Conservation (phyloP, 2,329 filamentous ascomycete species). For the Sphaerulina populicola region DNA sequence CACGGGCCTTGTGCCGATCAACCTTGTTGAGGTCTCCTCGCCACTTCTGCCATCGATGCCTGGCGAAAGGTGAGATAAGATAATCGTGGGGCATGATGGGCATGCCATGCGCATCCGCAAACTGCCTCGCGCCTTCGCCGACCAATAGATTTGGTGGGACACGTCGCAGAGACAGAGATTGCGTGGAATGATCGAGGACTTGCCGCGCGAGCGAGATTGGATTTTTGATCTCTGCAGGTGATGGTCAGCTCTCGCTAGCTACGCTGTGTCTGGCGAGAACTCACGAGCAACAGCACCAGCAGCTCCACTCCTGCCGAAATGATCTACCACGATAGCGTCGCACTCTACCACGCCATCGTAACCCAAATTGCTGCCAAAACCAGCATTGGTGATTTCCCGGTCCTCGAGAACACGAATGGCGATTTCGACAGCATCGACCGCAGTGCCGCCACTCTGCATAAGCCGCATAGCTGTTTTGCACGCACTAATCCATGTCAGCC, state of each 20-base stretch:
- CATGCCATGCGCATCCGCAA: conserved; percentile 72
- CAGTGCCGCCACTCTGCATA: conserved; percentile 66
- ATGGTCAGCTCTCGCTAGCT: conserved; percentile 13
- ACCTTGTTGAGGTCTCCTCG: conserved; percentile 57
- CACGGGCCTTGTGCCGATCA: conserved; percentile 41
- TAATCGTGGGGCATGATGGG: conserved; percentile 62
- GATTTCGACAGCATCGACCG: conserved; percentile 81
- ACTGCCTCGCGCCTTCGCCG: conserved; percentile 75
- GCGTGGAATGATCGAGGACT: conserved; percentile 68
- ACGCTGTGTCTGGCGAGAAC: conserved; percentile 34
- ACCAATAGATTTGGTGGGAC: conserved; percentile 91
- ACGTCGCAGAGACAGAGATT: conserved; percentile 70
- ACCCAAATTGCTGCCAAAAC: conserved; percentile 88
- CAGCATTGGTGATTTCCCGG: conserved; percentile 90
- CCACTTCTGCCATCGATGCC: conserved; percentile 75
- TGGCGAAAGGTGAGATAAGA: conserved; percentile 70
- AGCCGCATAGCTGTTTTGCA: conserved; percentile 75
- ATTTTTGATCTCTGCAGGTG: conserved; percentile 69
- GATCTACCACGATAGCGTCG: conserved; percentile 87
- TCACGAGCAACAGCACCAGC: conserved; percentile 83
- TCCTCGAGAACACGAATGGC: conserved; percentile 84
- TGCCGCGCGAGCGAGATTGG: conserved; percentile 79
- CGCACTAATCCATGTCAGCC: conserved; percentile 51
- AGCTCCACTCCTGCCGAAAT: conserved; percentile 81
- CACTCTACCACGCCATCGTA: conserved; percentile 89